Conservation (phyloP, 257 asterid genomes). For the Perilla frutescens region DNA sequence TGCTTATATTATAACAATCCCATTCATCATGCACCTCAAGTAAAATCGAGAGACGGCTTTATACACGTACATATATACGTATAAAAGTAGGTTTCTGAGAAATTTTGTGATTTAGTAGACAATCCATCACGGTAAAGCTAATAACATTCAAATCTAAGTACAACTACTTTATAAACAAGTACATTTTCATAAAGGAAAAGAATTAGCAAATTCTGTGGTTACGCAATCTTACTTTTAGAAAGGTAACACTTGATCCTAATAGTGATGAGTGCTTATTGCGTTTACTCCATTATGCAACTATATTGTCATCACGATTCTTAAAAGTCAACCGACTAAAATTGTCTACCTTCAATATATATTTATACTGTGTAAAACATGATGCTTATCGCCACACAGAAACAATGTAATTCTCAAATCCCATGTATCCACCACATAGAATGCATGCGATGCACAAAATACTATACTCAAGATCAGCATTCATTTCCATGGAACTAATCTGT, state of each 20-base stretch:
- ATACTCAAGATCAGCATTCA: background rate
- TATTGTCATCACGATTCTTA: background rate
- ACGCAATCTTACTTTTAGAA: background rate
- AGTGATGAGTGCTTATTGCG: background rate
- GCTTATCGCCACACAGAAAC: background rate
- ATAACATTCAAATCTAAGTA: background rate
- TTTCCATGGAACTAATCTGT: background rate
- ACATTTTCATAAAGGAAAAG: background rate
- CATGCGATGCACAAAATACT: background rate
- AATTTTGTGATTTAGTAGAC: background rate
- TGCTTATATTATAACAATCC: background rate
- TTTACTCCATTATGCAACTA: conserved; percentile 1
- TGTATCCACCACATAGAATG: background rate
- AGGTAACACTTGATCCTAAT: background rate
- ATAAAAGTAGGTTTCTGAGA: background rate
- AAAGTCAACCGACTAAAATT: background rate
- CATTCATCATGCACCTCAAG: conserved; percentile 9
- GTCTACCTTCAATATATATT: background rate
- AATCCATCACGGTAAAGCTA: background rate
- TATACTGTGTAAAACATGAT: background rate
- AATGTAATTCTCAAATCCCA: background rate
- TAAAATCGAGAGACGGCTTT: background rate
- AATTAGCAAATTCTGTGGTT: background rate
- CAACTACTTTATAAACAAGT: background rate
- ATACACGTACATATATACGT: background rate